Evolutionary conservation across 2,329 filamentous ascomycete species (phyloP).

Genomic region (Alternaria metachromatica): DNA sequence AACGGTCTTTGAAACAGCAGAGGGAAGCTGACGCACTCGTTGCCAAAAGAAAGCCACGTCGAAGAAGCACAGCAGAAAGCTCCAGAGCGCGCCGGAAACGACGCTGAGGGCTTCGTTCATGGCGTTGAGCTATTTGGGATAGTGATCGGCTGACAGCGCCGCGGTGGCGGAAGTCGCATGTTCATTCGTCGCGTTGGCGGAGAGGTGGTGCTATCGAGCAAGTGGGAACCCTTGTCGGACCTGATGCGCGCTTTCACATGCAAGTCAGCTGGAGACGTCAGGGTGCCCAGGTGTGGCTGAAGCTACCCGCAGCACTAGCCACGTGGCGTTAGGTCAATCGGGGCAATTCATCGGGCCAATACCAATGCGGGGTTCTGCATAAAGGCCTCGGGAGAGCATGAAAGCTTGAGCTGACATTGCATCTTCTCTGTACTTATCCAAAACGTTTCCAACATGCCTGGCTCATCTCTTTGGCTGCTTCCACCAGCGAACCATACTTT

Average conservation of each 20-base stretch:
- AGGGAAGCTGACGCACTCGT: conserved; percentile 38
- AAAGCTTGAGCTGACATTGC: conserved; percentile 2
- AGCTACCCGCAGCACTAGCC: conserved; percentile 6
- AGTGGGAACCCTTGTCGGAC: conserved; percentile 13
- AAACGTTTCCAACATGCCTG: conserved; percentile 40
- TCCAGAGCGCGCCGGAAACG: conserved; percentile 26
- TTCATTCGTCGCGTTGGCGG: conserved; percentile 32
- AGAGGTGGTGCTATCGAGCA: conserved; percentile 26
- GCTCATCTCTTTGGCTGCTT: conserved; percentile 54
- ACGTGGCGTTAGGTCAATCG: conserved; percentile 4
- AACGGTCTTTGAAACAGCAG: neutral
- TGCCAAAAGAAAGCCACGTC: conserved; percentile 52
- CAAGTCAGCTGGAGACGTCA: conserved; percentile 13
- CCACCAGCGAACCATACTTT: conserved; percentile 46
- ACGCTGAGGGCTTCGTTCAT: conserved; percentile 28
- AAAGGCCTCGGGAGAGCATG: neutral
- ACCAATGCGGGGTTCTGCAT: neutral
- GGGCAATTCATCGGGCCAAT: neutral
- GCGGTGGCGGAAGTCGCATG: conserved; percentile 29
- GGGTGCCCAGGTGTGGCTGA: conserved; percentile 4
- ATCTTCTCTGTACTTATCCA: neutral
- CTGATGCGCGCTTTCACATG: conserved; percentile 26
- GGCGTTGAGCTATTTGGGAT: conserved; percentile 19
- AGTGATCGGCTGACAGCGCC: conserved; percentile 21
- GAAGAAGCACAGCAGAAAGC: conserved; percentile 41